Conservation (phyloP, 2,329 filamentous ascomycete species). For the Colletotrichum sp. region DNA sequence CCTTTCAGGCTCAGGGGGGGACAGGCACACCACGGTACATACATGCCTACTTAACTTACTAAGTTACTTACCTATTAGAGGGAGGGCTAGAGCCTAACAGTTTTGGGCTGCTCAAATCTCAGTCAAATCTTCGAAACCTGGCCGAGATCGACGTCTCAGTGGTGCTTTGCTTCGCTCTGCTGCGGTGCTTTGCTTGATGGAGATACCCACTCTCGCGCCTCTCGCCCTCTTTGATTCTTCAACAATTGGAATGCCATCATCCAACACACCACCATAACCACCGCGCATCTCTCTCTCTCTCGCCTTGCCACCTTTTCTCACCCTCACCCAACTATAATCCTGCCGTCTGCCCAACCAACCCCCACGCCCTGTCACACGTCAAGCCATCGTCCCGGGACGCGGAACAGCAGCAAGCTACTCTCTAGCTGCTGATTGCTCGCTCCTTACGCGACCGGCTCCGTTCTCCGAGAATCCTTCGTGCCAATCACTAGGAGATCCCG, state of each 20-base stretch:
- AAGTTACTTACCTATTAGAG: neutral
- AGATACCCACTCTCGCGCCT: neutral
- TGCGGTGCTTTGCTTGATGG: neutral
- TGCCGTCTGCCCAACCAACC: neutral
- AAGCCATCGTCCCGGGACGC: neutral
- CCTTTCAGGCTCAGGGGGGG: conserved; percentile 9
- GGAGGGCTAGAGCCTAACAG: neutral
- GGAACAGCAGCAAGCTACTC: neutral
- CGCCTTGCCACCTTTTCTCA: neutral
- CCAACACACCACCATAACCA: neutral
- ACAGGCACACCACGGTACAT: neutral
- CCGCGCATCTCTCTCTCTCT: neutral
- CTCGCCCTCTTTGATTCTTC: neutral
- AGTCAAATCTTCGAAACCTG: neutral
- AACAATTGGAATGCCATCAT: neutral
- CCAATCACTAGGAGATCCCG: neutral
- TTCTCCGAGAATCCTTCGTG: conserved; percentile 2
- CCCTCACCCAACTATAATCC: neutral
- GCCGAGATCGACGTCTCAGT: neutral
- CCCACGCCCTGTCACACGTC: neutral
- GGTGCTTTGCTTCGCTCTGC: neutral
- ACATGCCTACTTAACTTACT: neutral
- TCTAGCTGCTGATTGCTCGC: neutral
- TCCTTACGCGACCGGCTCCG: neutral
- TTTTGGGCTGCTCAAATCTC: neutral